A percentile compares a stretch with the other conserved stretches of the same genome.
phyloP scores from a whole-genome alignment of 768 basidiomycete species.

The Tubosaeta sp. region DNA sequence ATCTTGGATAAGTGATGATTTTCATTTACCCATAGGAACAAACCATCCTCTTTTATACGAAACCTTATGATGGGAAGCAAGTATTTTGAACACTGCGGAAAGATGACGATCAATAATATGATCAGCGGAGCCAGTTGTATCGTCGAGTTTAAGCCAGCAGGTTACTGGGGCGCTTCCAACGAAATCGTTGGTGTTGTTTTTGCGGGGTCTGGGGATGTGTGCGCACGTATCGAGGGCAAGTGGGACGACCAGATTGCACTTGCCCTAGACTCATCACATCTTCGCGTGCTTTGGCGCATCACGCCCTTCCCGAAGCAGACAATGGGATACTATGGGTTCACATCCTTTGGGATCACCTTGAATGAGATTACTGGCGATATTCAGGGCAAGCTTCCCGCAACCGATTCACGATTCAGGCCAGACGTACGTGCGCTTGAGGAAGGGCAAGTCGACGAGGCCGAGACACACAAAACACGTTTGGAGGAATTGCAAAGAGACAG shows the following conservation, averaged over 20 bases:
- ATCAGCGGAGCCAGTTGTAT: constrained; percentile 53
- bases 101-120: constrained; percentile 69
- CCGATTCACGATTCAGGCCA: constrained; percentile 78
- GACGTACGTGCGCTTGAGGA: constrained; percentile 83
- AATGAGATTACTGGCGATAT: constrained; percentile 76
- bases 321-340: constrained; percentile 78
- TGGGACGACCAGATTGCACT: constrained; percentile 85
- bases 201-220: constrained; percentile 47
- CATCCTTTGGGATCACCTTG: constrained; percentile 70
- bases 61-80: constrained; percentile 90
- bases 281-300: constrained; percentile 75
- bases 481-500: constrained; percentile 77
- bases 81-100: constrained; percentile 82
- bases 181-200: constrained; percentile 61
- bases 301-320: constrained; percentile 68
- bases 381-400: constrained; percentile 60
- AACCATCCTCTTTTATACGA: constrained; percentile 83
- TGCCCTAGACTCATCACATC: constrained; percentile 60
- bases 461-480: constrained; percentile 63
- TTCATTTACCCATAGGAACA: constrained; percentile 50
- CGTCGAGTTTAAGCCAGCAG: constrained; percentile 82
- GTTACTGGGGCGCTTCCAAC: constrained; percentile 80
- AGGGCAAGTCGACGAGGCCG: constrained; percentile 66
- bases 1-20: neutral
- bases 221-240: constrained; percentile 75